Base-by-base conservation (phyloP, 768 basidiomycete genomes). In the Rhizopogon salebrosus region DNA sequence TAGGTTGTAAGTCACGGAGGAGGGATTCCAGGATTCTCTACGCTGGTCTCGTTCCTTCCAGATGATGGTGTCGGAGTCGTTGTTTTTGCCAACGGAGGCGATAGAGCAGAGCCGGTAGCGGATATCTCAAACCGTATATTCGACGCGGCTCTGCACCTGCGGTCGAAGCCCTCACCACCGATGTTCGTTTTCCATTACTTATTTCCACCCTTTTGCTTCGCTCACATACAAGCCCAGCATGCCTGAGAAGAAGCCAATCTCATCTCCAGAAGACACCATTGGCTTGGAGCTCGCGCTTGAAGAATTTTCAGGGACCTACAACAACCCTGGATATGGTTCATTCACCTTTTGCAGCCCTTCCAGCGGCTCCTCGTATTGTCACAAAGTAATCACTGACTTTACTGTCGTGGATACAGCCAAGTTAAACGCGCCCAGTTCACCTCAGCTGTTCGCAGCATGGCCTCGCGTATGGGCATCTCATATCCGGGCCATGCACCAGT, bases 1-100 rank as follows among this genome's bases (percentile, higher is more conserved):
- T 20, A 76, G 78, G 29, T 72, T 4, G 51, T 76, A 6, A 57
- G 48, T 37, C 75, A 73, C 52, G 13, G 43, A 0, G 75, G 78
- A 2, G 57, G 57, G 3, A 45, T 71, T 9, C 71, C 71, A 0
- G 74, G 75, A 2, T 56, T 71, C 27, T 64, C 65, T 2, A 60
- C 71, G 0, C 20, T 56, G 0, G 64, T 71, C 4, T 48, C 60
- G 1, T 64, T 76, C 51, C 60, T 74, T 13, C 75, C 75, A 0
- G 20, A 56, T 3, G 69, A 75, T 36, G 62, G 62, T 8, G 49
- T 75, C 0, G 76, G 72, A 4, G 42, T 78, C 18, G 54, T 64
- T 6, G 52, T 71, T 0, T 69, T 74, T n/a, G 64, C 63, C 24
- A 75, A 74, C 36, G 58, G 60, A 9, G 60, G 53, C n/a, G 53